Base-by-base conservation (phyloP, 1,139 yeast genomes). In the Blastobotrys serpentis region DNA sequence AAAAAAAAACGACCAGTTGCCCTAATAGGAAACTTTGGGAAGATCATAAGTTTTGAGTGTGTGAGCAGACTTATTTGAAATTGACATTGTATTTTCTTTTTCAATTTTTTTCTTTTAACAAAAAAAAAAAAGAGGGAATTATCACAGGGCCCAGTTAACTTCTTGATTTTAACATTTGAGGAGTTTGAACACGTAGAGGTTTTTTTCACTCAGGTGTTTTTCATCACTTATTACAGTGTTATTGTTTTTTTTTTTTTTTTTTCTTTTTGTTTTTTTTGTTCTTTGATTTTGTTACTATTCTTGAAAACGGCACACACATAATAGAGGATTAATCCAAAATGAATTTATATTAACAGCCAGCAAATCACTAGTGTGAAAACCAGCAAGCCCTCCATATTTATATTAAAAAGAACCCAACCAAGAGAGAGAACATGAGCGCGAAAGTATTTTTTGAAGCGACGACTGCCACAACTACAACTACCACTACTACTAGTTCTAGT, bases 381-480 rank as follows among this genome's bases (percentile, higher is more conserved):
- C 4, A 29, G n/a, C 4, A 29, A 29, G 32, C 14, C 32, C 32
- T 11, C 4, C 32, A 7, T 6, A 29, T 4, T 6, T 7, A 33
- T 7, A n/a, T 6, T 3, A 11, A 17, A 14, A 33, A 16, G 19
- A n/a, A 33, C 6, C 10, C n/a, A 30, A 4, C n/a, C 7, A 30
- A 30, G n/a, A 13, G n/a, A 30, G 11, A 33, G 37, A 14, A 14
- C 13, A 36, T 36, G 40, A 36, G 40, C 25, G 40, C 40, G 11
- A 36, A 36, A 14, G 40, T 36, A 7, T 36, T 36, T 18, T 18
- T 6, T 10, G 19, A 17, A n/a, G n/a, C n/a, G n/a, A n/a, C n/a
- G n/a, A n/a, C n/a, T n/a, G n/a, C n/a, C n/a, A n/a, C n/a, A n/a
- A n/a, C n/a, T n/a, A n/a, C n/a, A n/a, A n/a, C n/a, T n/a, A 17